phyloP scores from a whole-genome alignment of 345 rosid genomes.

The Acer saccharum region DNA sequence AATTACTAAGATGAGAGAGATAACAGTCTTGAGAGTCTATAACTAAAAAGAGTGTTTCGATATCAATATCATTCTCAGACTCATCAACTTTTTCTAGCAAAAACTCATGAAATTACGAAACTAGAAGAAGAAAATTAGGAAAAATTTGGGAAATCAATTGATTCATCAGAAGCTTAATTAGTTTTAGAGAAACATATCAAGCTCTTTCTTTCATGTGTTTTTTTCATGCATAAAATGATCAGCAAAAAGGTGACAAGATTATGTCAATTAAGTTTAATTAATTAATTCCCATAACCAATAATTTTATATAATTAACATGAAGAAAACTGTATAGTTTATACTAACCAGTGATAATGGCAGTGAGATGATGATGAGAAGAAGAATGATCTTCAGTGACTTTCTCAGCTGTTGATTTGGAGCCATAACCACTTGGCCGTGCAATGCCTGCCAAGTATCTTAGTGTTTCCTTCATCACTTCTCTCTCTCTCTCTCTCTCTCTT shows the following conservation, averaged over 20 bases:
- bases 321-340: neutral
- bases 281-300: neutral
- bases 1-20: neutral
- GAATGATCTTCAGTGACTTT: conserved; percentile 55
- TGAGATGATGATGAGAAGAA: conserved; percentile 43
- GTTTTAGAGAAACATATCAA: neutral
- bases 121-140: neutral
- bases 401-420: conserved; percentile 90
- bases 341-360: conserved; percentile 74
- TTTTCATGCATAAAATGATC: neutral
- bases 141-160: neutral
- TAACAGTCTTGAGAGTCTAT: neutral
- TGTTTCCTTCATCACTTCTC: conserved; percentile 69
- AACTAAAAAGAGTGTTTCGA: neutral
- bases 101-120: neutral
- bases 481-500: conserved; percentile 17
- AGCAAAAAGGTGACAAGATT: conserved; percentile 13
- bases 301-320: neutral
- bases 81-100: neutral
- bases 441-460: conserved; percentile 80
- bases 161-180: neutral
- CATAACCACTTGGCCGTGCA: conserved; percentile 95
- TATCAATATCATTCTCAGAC: neutral
- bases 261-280: neutral
- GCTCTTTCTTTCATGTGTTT: neutral